phyloP scores from a whole-genome alignment of 805 yeast genomes.

The Debaryomyces castellii region DNA sequence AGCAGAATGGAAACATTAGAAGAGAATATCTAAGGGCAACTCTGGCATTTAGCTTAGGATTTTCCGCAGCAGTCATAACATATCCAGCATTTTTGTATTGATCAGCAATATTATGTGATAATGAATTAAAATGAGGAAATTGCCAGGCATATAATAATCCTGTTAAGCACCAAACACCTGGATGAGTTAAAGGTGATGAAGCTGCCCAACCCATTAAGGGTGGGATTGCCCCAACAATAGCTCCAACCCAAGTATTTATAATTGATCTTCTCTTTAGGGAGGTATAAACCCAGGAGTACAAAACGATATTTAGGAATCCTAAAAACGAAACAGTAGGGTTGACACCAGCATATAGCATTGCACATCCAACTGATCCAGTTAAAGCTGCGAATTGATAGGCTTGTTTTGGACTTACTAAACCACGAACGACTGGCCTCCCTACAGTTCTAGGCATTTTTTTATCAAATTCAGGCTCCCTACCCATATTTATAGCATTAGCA shows the following conservation, averaged over 20 bases:
- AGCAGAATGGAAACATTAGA: slow-evolving; percentile 92
- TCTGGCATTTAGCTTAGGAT: slow-evolving; percentile 88
- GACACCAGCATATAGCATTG: slow-evolving; percentile 73
- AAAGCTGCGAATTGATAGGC: slow-evolving; percentile 79
- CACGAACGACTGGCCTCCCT: slow-evolving; percentile 86
- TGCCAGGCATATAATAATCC: slow-evolving; percentile 95
- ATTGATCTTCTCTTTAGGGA: slow-evolving; percentile 83
- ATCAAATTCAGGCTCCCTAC: slow-evolving; percentile 90
- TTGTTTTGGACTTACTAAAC: slow-evolving; percentile 68
- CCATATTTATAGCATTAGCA: slow-evolving; percentile 97
- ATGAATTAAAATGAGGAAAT: slow-evolving; percentile 94
- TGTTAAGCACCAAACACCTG: slow-evolving; percentile 95
- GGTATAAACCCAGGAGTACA: slow-evolving; percentile 90
- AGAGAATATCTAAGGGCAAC: slow-evolving; percentile 88
- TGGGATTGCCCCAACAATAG: slow-evolving; percentile 97
- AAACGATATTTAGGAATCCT: slow-evolving; percentile 76
- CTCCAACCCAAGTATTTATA: slow-evolving; percentile 97
- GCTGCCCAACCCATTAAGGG: slow-evolving; percentile 99
- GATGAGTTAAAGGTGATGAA: slow-evolving; percentile 72
- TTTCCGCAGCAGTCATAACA: slow-evolving; percentile 94
- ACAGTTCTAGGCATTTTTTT: slow-evolving; percentile 84
- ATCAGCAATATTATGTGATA: slow-evolving; percentile 81
- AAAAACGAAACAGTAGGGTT: slow-evolving; percentile 79
- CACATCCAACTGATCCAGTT: slow-evolving; percentile 70
- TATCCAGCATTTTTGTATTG: slow-evolving; percentile 94